Evolutionary conservation across 805 yeast genomes (phyloP).

Genomic region (Jamesozyma rosinii): DNA sequence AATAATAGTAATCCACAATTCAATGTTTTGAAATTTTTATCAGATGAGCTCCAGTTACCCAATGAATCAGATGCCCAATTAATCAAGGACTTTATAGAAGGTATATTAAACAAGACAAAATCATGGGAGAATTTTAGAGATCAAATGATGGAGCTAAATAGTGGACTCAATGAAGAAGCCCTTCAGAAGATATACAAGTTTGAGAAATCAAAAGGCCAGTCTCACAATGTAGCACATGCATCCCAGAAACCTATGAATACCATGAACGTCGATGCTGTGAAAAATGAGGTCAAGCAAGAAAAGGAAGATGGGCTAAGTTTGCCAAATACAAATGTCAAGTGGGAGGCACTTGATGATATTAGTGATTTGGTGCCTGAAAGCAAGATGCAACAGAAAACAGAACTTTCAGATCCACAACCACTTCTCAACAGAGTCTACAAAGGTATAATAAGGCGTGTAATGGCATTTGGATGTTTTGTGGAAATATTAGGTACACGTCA

Average conservation of each 20-base stretch:
- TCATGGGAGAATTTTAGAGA: slow-evolving; percentile 8
- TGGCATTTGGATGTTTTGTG: slow-evolving; percentile 73
- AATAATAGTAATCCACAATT: background rate
- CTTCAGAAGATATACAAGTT: slow-evolving; percentile 8
- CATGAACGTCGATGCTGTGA: no score
- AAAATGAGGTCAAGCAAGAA: slow-evolving; percentile 6
- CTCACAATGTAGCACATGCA: background rate
- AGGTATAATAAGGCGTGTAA: slow-evolving; percentile 54
- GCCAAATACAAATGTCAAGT: slow-evolving; percentile 13
- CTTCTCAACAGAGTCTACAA: slow-evolving; percentile 41
- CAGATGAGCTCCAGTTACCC: slow-evolving; percentile 8
- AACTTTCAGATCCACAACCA: slow-evolving; percentile 25
- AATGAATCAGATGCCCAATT: slow-evolving; percentile 9
- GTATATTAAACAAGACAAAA: slow-evolving; percentile 11
- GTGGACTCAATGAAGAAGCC: slow-evolving; percentile 13
- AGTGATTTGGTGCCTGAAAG: slow-evolving; percentile 9
- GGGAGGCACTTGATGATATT: slow-evolving; percentile 13
- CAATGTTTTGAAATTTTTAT: slow-evolving; percentile 9
- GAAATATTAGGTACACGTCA: slow-evolving; percentile 36
- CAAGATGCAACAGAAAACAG: slow-evolving; percentile 1
- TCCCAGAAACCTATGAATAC: background rate
- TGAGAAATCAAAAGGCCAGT: background rate
- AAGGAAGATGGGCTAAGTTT: slow-evolving; percentile 9
- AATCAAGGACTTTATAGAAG: slow-evolving; percentile 19
- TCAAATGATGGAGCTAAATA: slow-evolving; percentile 17